Percentiles rank a stretch among this genome's conserved stretches.
Conservation (phyloP, 2,329 filamentous ascomycete genomes). For the Zymoseptoria ardabiliae region DNA sequence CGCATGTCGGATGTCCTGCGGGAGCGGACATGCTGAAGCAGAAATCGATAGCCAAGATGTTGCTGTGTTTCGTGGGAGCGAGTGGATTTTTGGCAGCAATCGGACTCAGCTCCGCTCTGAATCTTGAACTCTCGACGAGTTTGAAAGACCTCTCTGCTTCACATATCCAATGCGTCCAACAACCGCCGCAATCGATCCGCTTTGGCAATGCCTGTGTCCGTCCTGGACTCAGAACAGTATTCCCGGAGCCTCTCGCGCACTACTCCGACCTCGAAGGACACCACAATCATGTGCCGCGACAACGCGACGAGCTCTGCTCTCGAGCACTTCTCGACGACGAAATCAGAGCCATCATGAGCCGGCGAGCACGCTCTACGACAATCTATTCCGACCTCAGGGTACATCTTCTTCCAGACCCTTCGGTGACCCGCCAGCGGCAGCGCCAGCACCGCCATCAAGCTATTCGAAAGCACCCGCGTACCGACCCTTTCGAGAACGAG, state of each 20-base stretch:
- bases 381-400: not conserved
- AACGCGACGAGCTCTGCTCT: not conserved
- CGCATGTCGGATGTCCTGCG: too few relatives aligned
- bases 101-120: not conserved
- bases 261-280: constrained; percentile 8
- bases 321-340: constrained; percentile 1
- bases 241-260: constrained; percentile 11
- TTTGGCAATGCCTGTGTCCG: constrained; percentile 59
- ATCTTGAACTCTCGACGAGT: too few relatives aligned
- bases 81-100: not conserved
- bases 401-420: not conserved
- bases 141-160: not conserved
- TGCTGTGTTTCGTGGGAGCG: too few relatives aligned
- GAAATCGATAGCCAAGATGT: too few relatives aligned
- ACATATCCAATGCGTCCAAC: constrained; percentile 28
- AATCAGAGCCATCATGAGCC: constrained; percentile 1
- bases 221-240: constrained; percentile 27
- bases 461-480: not conserved
- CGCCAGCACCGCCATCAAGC: not conserved
- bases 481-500: not conserved
- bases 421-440: not conserved
- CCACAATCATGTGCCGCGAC: not conserved
- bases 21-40: too few relatives aligned
- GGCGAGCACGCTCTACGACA: constrained; percentile 4
- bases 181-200: constrained; percentile 45